phyloP scores from a whole-genome alignment of 495 filamentous ascomycete species.

The Aspergillus ellipticus region DNA sequence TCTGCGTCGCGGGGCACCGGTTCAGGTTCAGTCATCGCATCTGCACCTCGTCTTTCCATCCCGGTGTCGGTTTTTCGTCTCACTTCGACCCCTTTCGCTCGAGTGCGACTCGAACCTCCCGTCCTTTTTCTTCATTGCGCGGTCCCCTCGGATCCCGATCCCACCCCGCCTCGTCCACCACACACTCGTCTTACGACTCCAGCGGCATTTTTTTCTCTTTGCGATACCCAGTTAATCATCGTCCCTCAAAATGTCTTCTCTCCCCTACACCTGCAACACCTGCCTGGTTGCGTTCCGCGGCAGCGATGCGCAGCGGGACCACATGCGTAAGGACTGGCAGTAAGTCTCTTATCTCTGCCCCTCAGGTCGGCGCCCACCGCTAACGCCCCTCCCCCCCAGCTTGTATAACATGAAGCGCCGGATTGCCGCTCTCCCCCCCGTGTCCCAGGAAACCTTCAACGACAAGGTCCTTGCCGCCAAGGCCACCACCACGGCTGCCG shows the following conservation, averaged over 20 bases:
- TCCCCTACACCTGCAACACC: constrained; percentile 96
- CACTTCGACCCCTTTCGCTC: too few species aligned
- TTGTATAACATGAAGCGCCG: constrained; percentile 97
- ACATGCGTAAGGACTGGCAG: constrained; percentile 99
- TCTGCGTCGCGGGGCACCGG: constrained; percentile 4
- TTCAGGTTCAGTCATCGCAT: background rate
- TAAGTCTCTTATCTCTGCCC: constrained; percentile 47
- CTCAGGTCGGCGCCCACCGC: background rate
- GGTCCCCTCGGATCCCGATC: background rate
- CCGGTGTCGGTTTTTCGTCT: too few species aligned
- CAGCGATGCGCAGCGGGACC: constrained; percentile 85
- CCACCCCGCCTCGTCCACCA: background rate
- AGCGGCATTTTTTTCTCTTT: background rate
- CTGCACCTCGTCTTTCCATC: too few species aligned
- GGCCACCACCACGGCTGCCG: constrained; percentile 74
- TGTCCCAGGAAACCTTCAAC: constrained; percentile 88
- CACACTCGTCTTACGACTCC: background rate
- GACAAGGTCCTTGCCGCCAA: constrained; percentile 96
- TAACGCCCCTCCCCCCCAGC: constrained; percentile 38
- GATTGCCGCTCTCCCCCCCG: constrained; percentile 84
- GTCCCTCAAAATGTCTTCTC: constrained; percentile 36
- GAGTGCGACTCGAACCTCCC: too few species aligned
- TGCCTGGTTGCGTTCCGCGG: constrained; percentile 95
- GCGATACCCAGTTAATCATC: background rate
- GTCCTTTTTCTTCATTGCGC: background rate